phyloP scores from a whole-genome alignment of 352 stramenopile genomes.

The Globisporangium nagaii region DNA sequence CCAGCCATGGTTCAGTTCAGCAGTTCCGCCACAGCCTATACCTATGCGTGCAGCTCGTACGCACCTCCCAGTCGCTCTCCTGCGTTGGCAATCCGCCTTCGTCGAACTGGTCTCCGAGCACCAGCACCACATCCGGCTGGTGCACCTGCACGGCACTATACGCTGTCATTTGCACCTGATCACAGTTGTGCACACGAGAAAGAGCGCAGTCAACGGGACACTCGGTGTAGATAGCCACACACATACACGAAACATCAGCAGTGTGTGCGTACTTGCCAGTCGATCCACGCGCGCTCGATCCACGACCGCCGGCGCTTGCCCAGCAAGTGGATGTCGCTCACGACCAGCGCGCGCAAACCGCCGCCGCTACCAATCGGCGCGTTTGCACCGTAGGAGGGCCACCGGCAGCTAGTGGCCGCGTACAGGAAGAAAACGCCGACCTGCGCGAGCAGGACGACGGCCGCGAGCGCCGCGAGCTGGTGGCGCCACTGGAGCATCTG shows the following conservation, averaged over 20 bases:
- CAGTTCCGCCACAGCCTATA: too few species aligned
- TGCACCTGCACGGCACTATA: constrained; percentile 43
- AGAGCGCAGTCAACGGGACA: too few species aligned
- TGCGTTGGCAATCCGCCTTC: constrained; percentile 54
- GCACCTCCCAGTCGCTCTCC: constrained; percentile 43
- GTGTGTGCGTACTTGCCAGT: constrained; percentile 42
- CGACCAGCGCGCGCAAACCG: constrained; percentile 38
- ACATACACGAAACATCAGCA: not conserved
- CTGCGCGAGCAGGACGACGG: constrained; percentile 33
- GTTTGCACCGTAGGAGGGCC: not conserved
- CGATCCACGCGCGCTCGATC: constrained; percentile 63
- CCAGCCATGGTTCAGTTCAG: not conserved
- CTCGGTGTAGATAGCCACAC: too few species aligned
- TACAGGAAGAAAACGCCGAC: constrained; percentile 60
- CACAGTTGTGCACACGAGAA: too few species aligned
- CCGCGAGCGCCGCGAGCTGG: constrained; percentile 17
- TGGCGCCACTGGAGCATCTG: not conserved
- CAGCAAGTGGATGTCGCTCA: constrained; percentile 73
- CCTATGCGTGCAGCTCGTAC: too few species aligned
- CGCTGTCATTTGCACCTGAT: constrained; percentile 32
- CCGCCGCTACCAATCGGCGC: not conserved
- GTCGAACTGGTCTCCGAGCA: constrained; percentile 73
- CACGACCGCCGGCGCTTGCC: constrained; percentile 52
- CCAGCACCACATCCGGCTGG: constrained; percentile 44
- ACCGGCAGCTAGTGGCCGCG: constrained; percentile 23